Evolutionary conservation across 768 basidiomycete species (phyloP).

Genomic region (Gautieria morchelliformis): DNA sequence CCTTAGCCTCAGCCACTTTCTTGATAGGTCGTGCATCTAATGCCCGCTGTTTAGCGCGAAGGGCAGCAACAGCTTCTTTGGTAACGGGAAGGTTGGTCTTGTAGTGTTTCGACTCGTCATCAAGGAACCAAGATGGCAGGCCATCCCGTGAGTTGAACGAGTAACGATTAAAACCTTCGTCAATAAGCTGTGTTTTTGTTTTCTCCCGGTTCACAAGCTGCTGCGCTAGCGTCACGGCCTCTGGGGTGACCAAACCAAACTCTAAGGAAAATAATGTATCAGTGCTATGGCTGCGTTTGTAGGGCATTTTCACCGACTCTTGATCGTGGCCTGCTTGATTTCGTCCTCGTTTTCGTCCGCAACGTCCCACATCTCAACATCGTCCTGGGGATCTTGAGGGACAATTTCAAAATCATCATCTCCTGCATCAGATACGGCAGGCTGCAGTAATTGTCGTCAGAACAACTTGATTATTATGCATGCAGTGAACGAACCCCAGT

Average conservation of each 20-base stretch:
- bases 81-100: slow-evolving; percentile 94
- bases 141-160: slow-evolving; percentile 87
- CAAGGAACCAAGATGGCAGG: slow-evolving; percentile 93
- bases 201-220: slow-evolving; percentile 83
- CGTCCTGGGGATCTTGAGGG: slow-evolving; percentile 46
- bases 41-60: slow-evolving; percentile 85
- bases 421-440: slow-evolving; percentile 21
- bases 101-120: slow-evolving; percentile 90
- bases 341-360: slow-evolving; percentile 69
- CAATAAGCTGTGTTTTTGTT: slow-evolving; percentile 81
- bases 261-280: slow-evolving; percentile 33
- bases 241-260: slow-evolving; percentile 74
- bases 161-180: slow-evolving; percentile 93
- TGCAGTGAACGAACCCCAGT: slow-evolving; percentile 1
- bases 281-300: not conserved
- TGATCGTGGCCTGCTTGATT: slow-evolving; percentile 50
- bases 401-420: slow-evolving; percentile 70
- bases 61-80: slow-evolving; percentile 81
- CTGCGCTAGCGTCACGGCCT: slow-evolving; percentile 87
- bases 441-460: not conserved
- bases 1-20: slow-evolving; percentile 98
- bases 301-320: slow-evolving; percentile 38
- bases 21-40: slow-evolving; percentile 97
- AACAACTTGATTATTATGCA: not conserved
- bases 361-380: slow-evolving; percentile 71